These are phyloP conservation scores for Phyllosticta citrichinensis DNA, from an alignment of 2,329 filamentous ascomycete species.

Conservation along the genomic window DNA sequence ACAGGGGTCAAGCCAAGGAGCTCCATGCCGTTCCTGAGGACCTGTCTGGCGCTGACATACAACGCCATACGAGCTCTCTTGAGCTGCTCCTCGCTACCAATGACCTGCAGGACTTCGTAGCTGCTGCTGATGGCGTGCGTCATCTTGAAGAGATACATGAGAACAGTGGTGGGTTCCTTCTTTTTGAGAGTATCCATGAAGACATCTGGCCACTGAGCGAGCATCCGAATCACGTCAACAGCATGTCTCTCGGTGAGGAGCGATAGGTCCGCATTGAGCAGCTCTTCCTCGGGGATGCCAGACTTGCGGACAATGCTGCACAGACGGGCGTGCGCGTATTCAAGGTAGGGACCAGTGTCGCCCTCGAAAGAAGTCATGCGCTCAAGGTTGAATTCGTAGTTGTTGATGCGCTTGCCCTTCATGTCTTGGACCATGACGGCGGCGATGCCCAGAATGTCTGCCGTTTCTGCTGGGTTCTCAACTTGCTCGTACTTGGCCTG, in stretches of 20 bases:
- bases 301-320: slow-evolving; percentile 50
- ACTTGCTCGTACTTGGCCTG: slow-evolving; percentile 84
- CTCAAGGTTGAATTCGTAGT: slow-evolving; percentile 67
- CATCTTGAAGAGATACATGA: slow-evolving; percentile 77
- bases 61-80: slow-evolving; percentile 65
- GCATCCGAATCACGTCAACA: slow-evolving; percentile 59
- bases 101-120: slow-evolving; percentile 72
- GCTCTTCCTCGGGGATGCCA: slow-evolving; percentile 38
- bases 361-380: slow-evolving; percentile 77
- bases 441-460: slow-evolving; percentile 84
- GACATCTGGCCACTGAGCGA: slow-evolving; percentile 80
- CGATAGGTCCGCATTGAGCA: slow-evolving; percentile 54
- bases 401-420: slow-evolving; percentile 72
- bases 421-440: slow-evolving; percentile 98
- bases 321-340: slow-evolving; percentile 71
- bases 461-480: slow-evolving; percentile 67
- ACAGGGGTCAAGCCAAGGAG: slow-evolving; percentile 70
- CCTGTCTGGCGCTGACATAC: slow-evolving; percentile 65
- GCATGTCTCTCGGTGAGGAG: slow-evolving; percentile 65
- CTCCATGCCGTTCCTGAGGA: slow-evolving; percentile 74
- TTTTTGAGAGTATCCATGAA: slow-evolving; percentile 77
- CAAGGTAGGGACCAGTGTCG: slow-evolving; percentile 75
- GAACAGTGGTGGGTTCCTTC: slow-evolving; percentile 59
- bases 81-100: slow-evolving; percentile 66
- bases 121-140: slow-evolving; percentile 69